phyloP scores from a whole-genome alignment of 805 yeast genomes.

The Clavispora fructus region DNA sequence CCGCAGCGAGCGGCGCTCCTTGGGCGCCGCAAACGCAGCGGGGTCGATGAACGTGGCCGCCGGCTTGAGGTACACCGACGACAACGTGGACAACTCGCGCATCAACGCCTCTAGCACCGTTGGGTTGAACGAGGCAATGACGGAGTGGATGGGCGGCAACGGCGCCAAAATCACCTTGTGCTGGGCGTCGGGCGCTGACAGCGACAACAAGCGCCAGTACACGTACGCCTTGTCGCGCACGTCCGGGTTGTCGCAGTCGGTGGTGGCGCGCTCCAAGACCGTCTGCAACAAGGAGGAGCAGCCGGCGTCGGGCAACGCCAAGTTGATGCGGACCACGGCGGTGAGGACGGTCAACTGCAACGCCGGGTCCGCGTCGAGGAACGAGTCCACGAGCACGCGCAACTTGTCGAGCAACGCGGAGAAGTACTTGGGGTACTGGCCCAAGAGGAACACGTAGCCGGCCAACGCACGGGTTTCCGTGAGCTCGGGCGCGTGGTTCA shows the following conservation, averaged over 20 bases:
- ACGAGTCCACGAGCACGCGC: constrained; percentile 42
- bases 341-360: constrained; percentile 59
- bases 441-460: constrained; percentile 65
- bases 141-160: constrained; percentile 67
- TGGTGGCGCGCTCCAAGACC: constrained; percentile 58
- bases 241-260: constrained; percentile 64
- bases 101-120: constrained; percentile 62
- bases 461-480: constrained; percentile 48
- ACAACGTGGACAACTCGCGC: constrained; percentile 73
- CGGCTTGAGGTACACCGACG: constrained; percentile 88
- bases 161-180: constrained; percentile 52
- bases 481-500: constrained; percentile 43
- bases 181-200: constrained; percentile 37
- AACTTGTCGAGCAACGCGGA: constrained; percentile 47
- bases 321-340: constrained; percentile 54
- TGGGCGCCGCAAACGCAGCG: constrained; percentile 16
- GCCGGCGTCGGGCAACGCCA: constrained; percentile 13
- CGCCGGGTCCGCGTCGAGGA: constrained; percentile 52
- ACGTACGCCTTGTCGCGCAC: constrained; percentile 76
- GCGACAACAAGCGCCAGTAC: constrained; percentile 72
- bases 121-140: constrained; percentile 68
- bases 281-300: constrained; percentile 48
- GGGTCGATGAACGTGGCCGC: constrained; percentile 54
- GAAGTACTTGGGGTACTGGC: constrained; percentile 63
- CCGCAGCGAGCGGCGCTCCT: constrained; percentile 11